These are phyloP conservation scores for Alternaria brassicae DNA, from an alignment of 2,329 filamentous ascomycete genomes.

Conservation along the genomic window DNA sequence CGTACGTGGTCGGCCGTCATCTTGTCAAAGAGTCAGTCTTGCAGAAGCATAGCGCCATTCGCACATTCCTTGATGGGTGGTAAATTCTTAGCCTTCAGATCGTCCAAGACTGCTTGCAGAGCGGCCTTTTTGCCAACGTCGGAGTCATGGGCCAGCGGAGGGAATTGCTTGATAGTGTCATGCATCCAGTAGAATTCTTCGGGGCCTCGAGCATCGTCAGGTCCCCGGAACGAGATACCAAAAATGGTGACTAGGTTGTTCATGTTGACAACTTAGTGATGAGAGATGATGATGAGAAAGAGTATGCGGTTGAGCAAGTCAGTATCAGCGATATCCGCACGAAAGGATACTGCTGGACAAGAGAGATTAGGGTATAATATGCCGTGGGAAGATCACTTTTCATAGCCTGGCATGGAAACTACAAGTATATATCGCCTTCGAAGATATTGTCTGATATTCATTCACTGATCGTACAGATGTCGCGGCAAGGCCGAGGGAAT, in stretches of 20 bases:
- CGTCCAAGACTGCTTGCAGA: slow-evolving; percentile 3
- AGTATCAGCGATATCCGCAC: background rate
- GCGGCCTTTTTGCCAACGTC: slow-evolving; percentile 2
- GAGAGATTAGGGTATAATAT: background rate
- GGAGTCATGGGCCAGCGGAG: slow-evolving; percentile 4
- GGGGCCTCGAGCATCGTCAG: too few species aligned
- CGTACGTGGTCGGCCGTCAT: slow-evolving; percentile 13
- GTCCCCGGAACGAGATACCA: too few species aligned
- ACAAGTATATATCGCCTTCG: background rate
- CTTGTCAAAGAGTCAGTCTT: slow-evolving; percentile 21
- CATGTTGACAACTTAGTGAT: too few species aligned
- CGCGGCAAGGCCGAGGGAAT: background rate
- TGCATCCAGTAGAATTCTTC: too few species aligned
- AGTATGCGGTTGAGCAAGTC: background rate
- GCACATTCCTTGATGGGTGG: slow-evolving; percentile 37
- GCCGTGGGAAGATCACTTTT: background rate
- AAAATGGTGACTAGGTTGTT: too few species aligned
- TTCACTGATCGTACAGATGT: background rate
- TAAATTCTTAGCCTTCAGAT: slow-evolving; percentile 13
- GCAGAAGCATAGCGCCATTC: slow-evolving; percentile 39
- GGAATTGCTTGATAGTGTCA: slow-evolving; percentile 8
- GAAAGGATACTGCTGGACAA: background rate
- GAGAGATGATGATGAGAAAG: background rate
- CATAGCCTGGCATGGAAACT: background rate
- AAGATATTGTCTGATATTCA: background rate